These are phyloP conservation scores for Dendrobium nobile DNA, from an alignment of 106 monocot species.

Conservation along the genomic window DNA sequence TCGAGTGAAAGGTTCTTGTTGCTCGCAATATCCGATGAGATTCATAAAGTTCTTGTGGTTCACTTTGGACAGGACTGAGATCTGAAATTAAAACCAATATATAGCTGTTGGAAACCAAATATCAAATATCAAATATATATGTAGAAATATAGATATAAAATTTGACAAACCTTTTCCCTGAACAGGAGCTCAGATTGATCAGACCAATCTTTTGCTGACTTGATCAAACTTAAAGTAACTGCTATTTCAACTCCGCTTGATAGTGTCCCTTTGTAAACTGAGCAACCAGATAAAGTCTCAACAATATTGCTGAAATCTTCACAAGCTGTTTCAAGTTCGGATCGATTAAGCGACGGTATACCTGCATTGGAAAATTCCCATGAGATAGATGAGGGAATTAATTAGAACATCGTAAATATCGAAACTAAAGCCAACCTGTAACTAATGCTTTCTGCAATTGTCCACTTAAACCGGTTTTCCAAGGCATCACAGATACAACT, in stretches of 20 bases:
- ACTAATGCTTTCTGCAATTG: slow-evolving; percentile 79
- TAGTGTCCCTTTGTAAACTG: slow-evolving; percentile 82
- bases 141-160: neutral
- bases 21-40: slow-evolving; percentile 56
- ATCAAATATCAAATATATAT: slow-evolving; percentile 1
- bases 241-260: slow-evolving; percentile 93
- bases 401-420: neutral
- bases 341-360: slow-evolving; percentile 51
- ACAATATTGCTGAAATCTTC: slow-evolving; percentile 93
- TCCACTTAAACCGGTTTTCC: slow-evolving; percentile 62
- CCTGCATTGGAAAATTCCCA: slow-evolving; percentile 27
- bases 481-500: slow-evolving; percentile 60
- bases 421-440: slow-evolving; percentile 37
- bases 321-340: slow-evolving; percentile 73
- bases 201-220: slow-evolving; percentile 58
- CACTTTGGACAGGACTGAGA: slow-evolving; percentile 53
- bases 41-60: slow-evolving; percentile 77
- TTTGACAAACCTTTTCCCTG: slow-evolving; percentile 62
- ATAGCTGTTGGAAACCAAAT: slow-evolving; percentile 1
- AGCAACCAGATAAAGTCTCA: slow-evolving; percentile 42
- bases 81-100: slow-evolving; percentile 29
- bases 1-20: slow-evolving; percentile 55
- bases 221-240: slow-evolving; percentile 45
- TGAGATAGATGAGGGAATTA: neutral
- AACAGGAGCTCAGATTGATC: slow-evolving; percentile 52